Percentiles rank a stretch among this genome's conserved stretches.
Evolutionary conservation across 306 rosid species (phyloP).

Genomic region (Hippophae tibetana): DNA sequence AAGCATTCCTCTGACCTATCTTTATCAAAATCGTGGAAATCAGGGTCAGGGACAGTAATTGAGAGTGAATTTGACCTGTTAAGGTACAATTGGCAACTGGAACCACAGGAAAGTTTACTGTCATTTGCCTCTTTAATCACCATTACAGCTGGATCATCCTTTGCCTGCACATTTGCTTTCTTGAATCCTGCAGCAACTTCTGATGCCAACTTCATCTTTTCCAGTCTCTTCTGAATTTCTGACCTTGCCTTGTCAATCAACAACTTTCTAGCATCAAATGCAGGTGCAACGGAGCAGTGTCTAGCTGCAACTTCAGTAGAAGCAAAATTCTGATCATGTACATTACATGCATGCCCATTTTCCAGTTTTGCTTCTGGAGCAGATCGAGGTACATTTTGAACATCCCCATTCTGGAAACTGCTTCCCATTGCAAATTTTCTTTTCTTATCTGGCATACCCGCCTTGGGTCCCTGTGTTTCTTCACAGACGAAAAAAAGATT

Average conservation of each 20-base stretch:
- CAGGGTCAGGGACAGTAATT: slow-evolving; percentile 81
- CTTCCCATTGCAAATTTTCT: slow-evolving; percentile 48
- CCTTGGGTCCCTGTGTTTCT: slow-evolving; percentile 39
- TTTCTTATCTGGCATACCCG: slow-evolving; percentile 50
- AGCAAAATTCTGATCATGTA: slow-evolving; percentile 33
- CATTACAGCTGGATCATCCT: slow-evolving; percentile 30
- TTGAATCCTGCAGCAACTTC: slow-evolving; percentile 24
- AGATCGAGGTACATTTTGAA: slow-evolving; percentile 38
- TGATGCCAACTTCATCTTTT: slow-evolving; percentile 56
- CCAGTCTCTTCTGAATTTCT: slow-evolving; percentile 65
- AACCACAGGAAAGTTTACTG: slow-evolving; percentile 25
- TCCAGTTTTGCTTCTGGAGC: slow-evolving; percentile 43
- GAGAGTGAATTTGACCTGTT: slow-evolving; percentile 44
- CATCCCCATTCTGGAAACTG: slow-evolving; percentile 42
- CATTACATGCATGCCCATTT: slow-evolving; percentile 45
- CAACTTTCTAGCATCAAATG: slow-evolving; percentile 71
- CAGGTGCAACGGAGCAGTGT: slow-evolving; percentile 59
- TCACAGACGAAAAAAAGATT: slow-evolving; percentile 25
- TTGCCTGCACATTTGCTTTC: slow-evolving; percentile 32
- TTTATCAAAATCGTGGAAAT: slow-evolving; percentile 91
- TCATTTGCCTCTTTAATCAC: slow-evolving; percentile 20
- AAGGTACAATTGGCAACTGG: slow-evolving; percentile 37
- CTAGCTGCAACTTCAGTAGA: slow-evolving; percentile 42
- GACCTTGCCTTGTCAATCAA: slow-evolving; percentile 78
- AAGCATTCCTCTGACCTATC: slow-evolving; percentile 92